Evolutionary conservation across 2,329 filamentous ascomycete genomes (phyloP).

Genomic region (Venturia carpophila): DNA sequence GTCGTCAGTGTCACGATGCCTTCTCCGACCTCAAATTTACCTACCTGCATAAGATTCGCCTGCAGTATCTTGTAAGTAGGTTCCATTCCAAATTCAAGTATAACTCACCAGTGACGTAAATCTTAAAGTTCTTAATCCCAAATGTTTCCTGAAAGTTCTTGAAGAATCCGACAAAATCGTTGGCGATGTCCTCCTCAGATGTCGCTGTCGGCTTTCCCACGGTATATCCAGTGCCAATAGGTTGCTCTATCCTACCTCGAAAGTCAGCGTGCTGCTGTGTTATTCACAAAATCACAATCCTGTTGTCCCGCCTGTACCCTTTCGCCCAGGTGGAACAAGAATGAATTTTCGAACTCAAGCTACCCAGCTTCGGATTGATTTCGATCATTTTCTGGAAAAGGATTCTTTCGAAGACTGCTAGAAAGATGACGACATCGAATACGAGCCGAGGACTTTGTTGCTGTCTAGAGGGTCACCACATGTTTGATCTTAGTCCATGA

Average conservation of each 20-base stretch:
- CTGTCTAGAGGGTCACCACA: neutral
- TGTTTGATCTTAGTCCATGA: neutral
- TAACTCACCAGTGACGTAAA: slow-evolving; percentile 22
- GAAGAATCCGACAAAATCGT: slow-evolving; percentile 22
- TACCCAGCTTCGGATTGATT: no score
- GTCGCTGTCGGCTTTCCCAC: slow-evolving; percentile 17
- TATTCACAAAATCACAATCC: neutral
- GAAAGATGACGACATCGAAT: no score
- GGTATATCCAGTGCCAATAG: slow-evolving; percentile 22
- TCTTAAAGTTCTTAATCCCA: slow-evolving; percentile 20
- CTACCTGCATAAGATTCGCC: slow-evolving; percentile 22
- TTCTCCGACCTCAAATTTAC: neutral
- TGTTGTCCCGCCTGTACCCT: neutral
- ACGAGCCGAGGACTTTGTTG: neutral
- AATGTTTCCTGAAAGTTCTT: slow-evolving; percentile 22
- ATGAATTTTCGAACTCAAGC: no score
- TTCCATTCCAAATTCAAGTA: neutral
- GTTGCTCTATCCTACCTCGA: slow-evolving; percentile 21
- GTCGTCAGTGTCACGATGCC: neutral
- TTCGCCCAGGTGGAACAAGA: neutral
- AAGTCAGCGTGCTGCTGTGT: neutral
- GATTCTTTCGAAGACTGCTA: no score
- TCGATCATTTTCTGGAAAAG: no score
- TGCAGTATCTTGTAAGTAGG: neutral
- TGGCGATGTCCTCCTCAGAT: slow-evolving; percentile 20